Conservation (phyloP, 2,329 filamentous ascomycete genomes). For the Calonectria montana region DNA sequence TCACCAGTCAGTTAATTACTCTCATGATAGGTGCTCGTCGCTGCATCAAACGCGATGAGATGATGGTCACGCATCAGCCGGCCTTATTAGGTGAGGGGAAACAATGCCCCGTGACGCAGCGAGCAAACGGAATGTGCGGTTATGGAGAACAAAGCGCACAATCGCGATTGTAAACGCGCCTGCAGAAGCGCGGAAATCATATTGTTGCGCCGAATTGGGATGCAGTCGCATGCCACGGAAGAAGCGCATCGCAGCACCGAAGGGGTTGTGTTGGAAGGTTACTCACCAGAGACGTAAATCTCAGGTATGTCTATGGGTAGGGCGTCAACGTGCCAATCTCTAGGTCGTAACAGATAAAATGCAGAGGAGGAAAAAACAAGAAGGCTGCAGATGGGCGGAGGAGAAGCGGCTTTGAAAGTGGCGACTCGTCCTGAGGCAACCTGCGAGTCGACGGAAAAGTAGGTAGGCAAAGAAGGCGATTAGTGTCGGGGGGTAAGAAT, state of each 20-base stretch:
- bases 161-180: slow-evolving; percentile 8
- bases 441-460: slow-evolving; percentile 34
- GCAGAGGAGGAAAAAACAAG: slow-evolving; percentile 27
- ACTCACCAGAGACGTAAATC: slow-evolving; percentile 42
- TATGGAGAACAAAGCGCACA: slow-evolving; percentile 23
- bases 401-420: slow-evolving; percentile 35
- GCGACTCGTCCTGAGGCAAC: slow-evolving; percentile 34
- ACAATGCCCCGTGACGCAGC: slow-evolving; percentile 27
- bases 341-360: slow-evolving; percentile 41
- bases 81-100: slow-evolving; percentile 26
- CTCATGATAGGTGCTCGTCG: slow-evolving; percentile 30
- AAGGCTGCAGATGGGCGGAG: slow-evolving; percentile 26
- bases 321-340: slow-evolving; percentile 43
- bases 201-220: slow-evolving; percentile 9
- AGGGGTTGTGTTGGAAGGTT: slow-evolving; percentile 6
- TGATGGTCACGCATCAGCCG: slow-evolving; percentile 21
- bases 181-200: slow-evolving; percentile 6
- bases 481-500: slow-evolving; percentile 35
- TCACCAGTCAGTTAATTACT: slow-evolving; percentile 33
- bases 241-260: background rate
- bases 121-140: slow-evolving; percentile 18
- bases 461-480: slow-evolving; percentile 38
- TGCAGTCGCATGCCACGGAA: slow-evolving; percentile 7
- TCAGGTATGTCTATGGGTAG: slow-evolving; percentile 44
- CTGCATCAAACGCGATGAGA: slow-evolving; percentile 21